Base-by-base conservation (phyloP, 192 early-diverging fungal genomes). In the Gonapodya sp. region DNA sequence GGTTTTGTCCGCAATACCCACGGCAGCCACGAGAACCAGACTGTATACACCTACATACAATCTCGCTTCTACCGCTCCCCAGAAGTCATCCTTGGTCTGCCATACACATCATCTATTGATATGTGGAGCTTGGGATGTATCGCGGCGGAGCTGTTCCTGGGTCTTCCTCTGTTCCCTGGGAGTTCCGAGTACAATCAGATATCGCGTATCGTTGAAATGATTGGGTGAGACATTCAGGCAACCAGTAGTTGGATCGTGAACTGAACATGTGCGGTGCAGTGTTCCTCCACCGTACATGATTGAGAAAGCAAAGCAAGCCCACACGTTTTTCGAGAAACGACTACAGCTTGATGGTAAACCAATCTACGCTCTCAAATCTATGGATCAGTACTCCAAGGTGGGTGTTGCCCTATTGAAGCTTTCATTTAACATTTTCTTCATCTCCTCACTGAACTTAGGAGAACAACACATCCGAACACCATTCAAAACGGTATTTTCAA, bases 81-180 rank as follows among this genome's bases (percentile, higher is more conserved):
- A 1, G 98, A 99, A 85, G 95, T 99, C 31, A 86, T 99, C 18
- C 89, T 99, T 18, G 98, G 96, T 1, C 85, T 97, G 36, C 94
- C 96, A 73, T 96, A 98, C 85, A 94, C 94, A 36, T 92, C 92
- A 34, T 89, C 93, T 35, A 99, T 99, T 73, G 98, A 99, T 83
- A 97, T 99, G 92, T 99, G 98, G 98, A 97, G 96, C 32, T 85
- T 98, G 18, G 98, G 98, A 0, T 99, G 98, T 82, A 98, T 99
- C 84, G 95, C 96, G 0, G 95, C 94, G 0, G 98, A 99, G 85
- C 87, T 99, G n/a, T 97, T 94, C 82, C 85, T 98, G 1, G 98
- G 98, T 0, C 86, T 97, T 0, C 98, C 98, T 0, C 85, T 99
- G 79, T 99, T 99, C 83, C 96, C 96, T 0, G 98, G 98, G 31